phyloP scores from a whole-genome alignment of 441 rosid species.

The Capsella rubella region DNA sequence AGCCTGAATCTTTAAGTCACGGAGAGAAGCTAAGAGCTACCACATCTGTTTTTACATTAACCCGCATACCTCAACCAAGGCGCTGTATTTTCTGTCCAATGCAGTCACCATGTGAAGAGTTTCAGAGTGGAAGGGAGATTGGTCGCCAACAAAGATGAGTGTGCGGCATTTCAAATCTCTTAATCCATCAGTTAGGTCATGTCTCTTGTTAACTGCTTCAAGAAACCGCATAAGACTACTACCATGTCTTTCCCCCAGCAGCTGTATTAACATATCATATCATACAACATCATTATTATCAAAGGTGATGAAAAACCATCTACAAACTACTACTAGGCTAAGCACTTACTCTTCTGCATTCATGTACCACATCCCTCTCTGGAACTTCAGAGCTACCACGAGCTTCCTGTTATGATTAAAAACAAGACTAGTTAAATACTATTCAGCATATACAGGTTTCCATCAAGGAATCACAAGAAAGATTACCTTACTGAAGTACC shows the following conservation, averaged over 20 bases:
- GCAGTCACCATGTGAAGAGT: conserved; percentile 72
- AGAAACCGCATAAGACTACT: conserved; percentile 63
- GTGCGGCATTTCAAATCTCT: conserved; percentile 71
- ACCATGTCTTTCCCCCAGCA: conserved; percentile 70
- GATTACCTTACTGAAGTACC: conserved; percentile 81
- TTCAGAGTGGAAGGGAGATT: conserved; percentile 78
- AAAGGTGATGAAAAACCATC: conserved; percentile 21
- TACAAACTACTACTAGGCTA: not conserved
- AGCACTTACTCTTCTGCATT: conserved; percentile 69
- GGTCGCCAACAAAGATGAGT: conserved; percentile 77
- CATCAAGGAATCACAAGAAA: conserved; percentile 13
- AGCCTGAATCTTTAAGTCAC: not conserved
- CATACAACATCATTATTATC: conserved; percentile 1
- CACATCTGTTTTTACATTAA: not conserved
- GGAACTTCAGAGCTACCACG: conserved; percentile 74
- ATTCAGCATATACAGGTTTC: conserved; percentile 1
- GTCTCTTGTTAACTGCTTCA: conserved; percentile 73
- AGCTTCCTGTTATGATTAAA: conserved; percentile 58
- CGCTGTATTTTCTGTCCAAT: conserved; percentile 71
- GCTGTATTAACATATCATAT: conserved; percentile 47
- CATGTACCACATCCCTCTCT: conserved; percentile 72
- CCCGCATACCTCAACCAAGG: conserved; percentile 72
- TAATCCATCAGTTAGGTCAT: conserved; percentile 62
- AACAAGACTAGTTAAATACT: conserved; percentile 24
- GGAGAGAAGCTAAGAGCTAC: not conserved